Percentiles rank a stretch among this genome's conserved stretches.
Evolutionary conservation across 2,329 filamentous ascomycete species (phyloP).

Genomic region (Sphaerostilbella broomeana): DNA sequence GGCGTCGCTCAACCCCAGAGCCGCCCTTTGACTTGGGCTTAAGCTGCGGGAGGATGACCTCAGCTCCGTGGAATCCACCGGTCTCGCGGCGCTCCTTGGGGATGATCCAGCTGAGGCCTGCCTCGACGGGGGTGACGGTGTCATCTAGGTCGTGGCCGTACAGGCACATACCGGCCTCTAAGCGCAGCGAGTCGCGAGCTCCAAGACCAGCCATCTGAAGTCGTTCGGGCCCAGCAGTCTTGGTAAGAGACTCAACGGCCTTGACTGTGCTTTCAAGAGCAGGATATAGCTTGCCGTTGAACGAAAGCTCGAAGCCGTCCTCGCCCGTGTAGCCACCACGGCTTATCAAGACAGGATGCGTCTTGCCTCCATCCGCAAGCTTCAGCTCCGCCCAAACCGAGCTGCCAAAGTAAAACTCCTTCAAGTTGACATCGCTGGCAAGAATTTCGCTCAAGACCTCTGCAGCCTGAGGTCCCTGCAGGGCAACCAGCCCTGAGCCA

Average conservation of each 20-base stretch:
- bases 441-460: slow-evolving; percentile 62
- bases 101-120: slow-evolving; percentile 67
- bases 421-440: slow-evolving; percentile 48
- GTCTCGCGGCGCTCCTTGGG: slow-evolving; percentile 62
- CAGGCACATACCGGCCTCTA: slow-evolving; percentile 98
- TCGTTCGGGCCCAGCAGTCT: slow-evolving; percentile 50
- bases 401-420: slow-evolving; percentile 74
- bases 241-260: slow-evolving; percentile 62
- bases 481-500: slow-evolving; percentile 71
- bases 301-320: slow-evolving; percentile 95
- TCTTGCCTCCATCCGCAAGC: slow-evolving; percentile 43
- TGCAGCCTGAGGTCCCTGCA: slow-evolving; percentile 77
- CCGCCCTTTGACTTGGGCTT: slow-evolving; percentile 67
- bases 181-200: slow-evolving; percentile 81
- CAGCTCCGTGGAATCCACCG: slow-evolving; percentile 79
- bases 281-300: slow-evolving; percentile 42
- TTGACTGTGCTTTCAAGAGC: slow-evolving; percentile 40
- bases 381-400: slow-evolving; percentile 60
- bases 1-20: slow-evolving; percentile 59
- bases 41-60: slow-evolving; percentile 70
- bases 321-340: slow-evolving; percentile 95
- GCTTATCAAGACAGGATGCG: slow-evolving; percentile 56
- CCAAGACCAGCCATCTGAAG: slow-evolving; percentile 82
- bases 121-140: slow-evolving; percentile 54
- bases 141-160: slow-evolving; percentile 98